Evolutionary conservation across 176 grass and related monocot genomes (phyloP).

Genomic region (Bothriochloa decipiens): DNA sequence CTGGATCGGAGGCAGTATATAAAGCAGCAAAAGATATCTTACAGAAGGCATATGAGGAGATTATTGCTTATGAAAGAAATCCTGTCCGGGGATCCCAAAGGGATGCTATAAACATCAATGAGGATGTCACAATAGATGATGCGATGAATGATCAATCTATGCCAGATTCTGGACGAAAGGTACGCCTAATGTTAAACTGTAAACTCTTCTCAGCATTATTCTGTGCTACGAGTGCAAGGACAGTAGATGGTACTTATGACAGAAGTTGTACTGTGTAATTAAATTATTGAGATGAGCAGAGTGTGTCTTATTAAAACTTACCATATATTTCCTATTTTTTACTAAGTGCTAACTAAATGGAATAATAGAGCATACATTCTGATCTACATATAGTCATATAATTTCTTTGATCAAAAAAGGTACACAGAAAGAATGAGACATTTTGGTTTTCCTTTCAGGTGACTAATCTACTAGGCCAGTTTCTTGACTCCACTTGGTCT

Average conservation of each 20-base stretch:
- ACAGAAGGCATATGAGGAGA: constrained; percentile 76
- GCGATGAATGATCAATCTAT: constrained; percentile 67
- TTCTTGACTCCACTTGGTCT: constrained; percentile 71
- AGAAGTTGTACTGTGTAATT: constrained; percentile 8
- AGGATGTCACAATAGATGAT: constrained; percentile 83
- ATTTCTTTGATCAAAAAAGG: constrained; percentile 16
- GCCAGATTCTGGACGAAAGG: constrained; percentile 82
- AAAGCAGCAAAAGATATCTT: constrained; percentile 85
- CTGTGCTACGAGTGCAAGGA: constrained; percentile 11
- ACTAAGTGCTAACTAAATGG: neutral
- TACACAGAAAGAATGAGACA: constrained; percentile 1
- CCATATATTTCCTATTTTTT: neutral
- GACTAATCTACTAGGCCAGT: constrained; percentile 72
- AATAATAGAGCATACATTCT: constrained; percentile 24
- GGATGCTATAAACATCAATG: constrained; percentile 92
- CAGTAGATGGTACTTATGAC: constrained; percentile 5
- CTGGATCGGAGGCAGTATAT: constrained; percentile 59
- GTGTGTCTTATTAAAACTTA: constrained; percentile 12
- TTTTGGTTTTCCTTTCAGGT: constrained; percentile 63
- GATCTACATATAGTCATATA: neutral
- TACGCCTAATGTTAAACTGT: constrained; percentile 38
- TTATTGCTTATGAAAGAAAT: constrained; percentile 80
- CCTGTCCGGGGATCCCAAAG: constrained; percentile 57
- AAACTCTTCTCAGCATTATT: neutral
- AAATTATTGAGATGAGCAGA: constrained; percentile 12